Percentiles rank a stretch among this genome's conserved stretches.
Conservation (phyloP, 306 rosid species). For the Prunus salicina region DNA sequence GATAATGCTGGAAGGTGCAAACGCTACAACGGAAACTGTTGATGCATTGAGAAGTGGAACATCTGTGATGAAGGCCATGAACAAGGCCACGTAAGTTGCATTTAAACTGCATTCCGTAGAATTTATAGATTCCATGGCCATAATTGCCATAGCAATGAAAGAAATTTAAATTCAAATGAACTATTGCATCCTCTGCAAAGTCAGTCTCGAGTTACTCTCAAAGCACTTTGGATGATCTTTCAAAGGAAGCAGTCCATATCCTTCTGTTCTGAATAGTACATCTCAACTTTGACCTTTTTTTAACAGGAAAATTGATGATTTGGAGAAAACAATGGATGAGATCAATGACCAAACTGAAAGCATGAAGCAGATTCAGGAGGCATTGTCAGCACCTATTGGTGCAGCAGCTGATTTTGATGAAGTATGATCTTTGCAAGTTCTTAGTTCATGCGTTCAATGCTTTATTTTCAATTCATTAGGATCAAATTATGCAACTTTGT, state of each 20-base stretch:
- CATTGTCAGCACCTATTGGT: conserved; percentile 84
- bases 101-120: neutral
- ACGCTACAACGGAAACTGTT: conserved; percentile 96
- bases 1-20: conserved; percentile 98
- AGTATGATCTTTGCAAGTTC: conserved; percentile 17
- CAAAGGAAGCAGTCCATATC: neutral
- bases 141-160: neutral
- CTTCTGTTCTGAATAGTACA: neutral
- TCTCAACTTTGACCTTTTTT: conserved; percentile 4
- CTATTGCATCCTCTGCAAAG: neutral
- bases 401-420: conserved; percentile 93
- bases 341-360: conserved; percentile 97
- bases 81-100: conserved; percentile 77
- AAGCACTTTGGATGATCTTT: neutral
- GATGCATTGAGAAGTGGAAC: conserved; percentile 96
- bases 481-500: conserved; percentile 6
- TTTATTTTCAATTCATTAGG: neutral
- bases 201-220: neutral
- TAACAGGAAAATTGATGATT: conserved; percentile 87
- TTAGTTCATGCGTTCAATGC: neutral
- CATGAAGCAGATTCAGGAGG: conserved; percentile 98
- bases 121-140: neutral
- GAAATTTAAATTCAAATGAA: too few species aligned
- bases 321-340: conserved; percentile 97
- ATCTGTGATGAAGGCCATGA: conserved; percentile 98